Conservation (phyloP, 2,329 filamentous ascomycete genomes). For the Talaromyces islandicus region DNA sequence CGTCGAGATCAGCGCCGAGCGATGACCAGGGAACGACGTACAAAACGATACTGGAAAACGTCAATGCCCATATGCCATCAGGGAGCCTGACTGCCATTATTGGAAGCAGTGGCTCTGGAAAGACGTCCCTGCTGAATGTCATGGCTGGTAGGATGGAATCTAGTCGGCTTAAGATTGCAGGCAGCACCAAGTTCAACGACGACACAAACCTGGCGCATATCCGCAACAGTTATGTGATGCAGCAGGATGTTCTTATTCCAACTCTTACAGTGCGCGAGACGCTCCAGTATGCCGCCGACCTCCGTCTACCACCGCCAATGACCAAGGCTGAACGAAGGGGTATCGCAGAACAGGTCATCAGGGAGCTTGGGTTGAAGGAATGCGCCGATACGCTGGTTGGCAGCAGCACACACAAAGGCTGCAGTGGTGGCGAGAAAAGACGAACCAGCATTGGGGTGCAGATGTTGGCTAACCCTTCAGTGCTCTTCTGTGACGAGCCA, state of each 20-base stretch:
- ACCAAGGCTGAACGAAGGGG: slow-evolving; percentile 52
- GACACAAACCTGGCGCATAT: slow-evolving; percentile 42
- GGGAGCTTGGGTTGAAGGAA: slow-evolving; percentile 69
- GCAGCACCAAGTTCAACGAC: slow-evolving; percentile 58
- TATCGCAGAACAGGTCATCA: slow-evolving; percentile 70
- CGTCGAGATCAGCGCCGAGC: slow-evolving; percentile 12
- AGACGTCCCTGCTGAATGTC: slow-evolving; percentile 66
- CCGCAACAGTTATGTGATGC: slow-evolving; percentile 56
- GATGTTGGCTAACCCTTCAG: slow-evolving; percentile 69
- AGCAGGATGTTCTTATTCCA: slow-evolving; percentile 68
- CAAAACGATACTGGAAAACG: slow-evolving; percentile 54
- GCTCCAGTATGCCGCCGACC: slow-evolving; percentile 63
- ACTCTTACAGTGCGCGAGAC: slow-evolving; percentile 72
- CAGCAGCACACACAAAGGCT: slow-evolving; percentile 64
- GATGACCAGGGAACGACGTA: slow-evolving; percentile 14
- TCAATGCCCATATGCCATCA: slow-evolving; percentile 58
- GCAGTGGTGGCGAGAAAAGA: slow-evolving; percentile 73
- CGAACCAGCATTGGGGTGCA: slow-evolving; percentile 73
- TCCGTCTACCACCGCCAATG: slow-evolving; percentile 61
- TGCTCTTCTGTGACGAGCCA: slow-evolving; percentile 73
- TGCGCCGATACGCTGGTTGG: slow-evolving; percentile 71
- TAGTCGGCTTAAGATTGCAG: slow-evolving; percentile 48
- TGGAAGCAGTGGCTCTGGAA: slow-evolving; percentile 67
- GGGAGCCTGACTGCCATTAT: slow-evolving; percentile 70
- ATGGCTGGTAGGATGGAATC: slow-evolving; percentile 61